A percentile compares a stretch with the other conserved stretches of the same genome.
These are phyloP conservation scores for Amanita fuliginea DNA, from an alignment of 768 basidiomycete genomes.

Conservation along the genomic window DNA sequence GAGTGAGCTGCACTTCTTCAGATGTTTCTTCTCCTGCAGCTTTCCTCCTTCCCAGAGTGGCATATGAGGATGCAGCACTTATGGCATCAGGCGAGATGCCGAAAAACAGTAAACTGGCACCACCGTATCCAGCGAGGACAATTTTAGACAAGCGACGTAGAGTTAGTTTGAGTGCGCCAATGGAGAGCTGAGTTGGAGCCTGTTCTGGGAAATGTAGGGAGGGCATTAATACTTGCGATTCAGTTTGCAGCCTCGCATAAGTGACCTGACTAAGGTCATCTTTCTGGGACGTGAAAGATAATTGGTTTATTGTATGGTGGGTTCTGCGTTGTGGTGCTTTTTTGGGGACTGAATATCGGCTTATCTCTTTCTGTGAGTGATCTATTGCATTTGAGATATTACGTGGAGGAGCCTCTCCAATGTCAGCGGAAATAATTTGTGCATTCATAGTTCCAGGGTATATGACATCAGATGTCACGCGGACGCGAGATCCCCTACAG, in stretches of 20 bases:
- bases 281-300: not conserved
- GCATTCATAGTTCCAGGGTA: slow-evolving; percentile 51
- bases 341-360: not conserved
- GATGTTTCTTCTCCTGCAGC: slow-evolving; percentile 26
- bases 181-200: slow-evolving; percentile 16
- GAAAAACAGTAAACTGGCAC: slow-evolving; percentile 72
- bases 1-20: slow-evolving; percentile 53
- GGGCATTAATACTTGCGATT: not conserved
- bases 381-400: not conserved
- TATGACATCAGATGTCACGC: slow-evolving; percentile 64
- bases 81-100: slow-evolving; percentile 42
- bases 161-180: slow-evolving; percentile 51
- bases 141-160: slow-evolving; percentile 75
- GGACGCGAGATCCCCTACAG: slow-evolving; percentile 43
- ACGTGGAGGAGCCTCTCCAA: slow-evolving; percentile 46
- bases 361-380: not conserved
- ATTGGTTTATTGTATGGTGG: not conserved
- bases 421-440: slow-evolving; percentile 73
- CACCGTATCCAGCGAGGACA: slow-evolving; percentile 78
- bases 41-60: slow-evolving; percentile 10
- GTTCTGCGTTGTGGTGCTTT: not conserved
- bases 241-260: not conserved
- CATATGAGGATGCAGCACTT: slow-evolving; percentile 17
- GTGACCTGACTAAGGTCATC: not conserved
- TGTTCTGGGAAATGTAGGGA: slow-evolving; percentile 5